Percentiles rank a stretch among this genome's conserved stretches.
These are phyloP conservation scores for Candida labiduridarum DNA, from an alignment of 1,139 yeast genomes.

Conservation along the genomic window DNA sequence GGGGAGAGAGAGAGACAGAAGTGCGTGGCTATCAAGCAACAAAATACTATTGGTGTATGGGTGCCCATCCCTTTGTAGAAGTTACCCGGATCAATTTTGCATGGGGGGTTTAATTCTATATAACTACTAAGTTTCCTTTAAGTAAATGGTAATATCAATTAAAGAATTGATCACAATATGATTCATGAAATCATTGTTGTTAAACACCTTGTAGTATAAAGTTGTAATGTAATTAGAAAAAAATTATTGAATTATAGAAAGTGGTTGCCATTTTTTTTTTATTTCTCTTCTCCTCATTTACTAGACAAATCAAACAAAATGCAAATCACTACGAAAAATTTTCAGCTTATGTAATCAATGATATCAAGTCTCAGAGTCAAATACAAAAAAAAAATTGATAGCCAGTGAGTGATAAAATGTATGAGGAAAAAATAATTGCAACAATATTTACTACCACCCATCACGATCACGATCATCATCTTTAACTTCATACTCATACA, in stretches of 20 bases:
- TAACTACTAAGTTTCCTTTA: background rate
- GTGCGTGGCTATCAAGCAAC: background rate
- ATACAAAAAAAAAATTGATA: background rate
- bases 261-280: background rate
- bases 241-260: background rate
- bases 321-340: background rate
- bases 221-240: background rate
- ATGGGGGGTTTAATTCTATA: background rate
- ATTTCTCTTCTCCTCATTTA: background rate
- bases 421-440: background rate
- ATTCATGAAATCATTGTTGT: background rate
- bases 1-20: background rate
- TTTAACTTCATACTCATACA: too few relatives aligned
- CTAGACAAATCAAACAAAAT: background rate
- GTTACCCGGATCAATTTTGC: background rate
- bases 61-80: background rate
- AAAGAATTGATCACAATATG: background rate
- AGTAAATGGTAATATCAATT: background rate
- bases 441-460: background rate
- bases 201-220: background rate
- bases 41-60: background rate
- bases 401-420: too few relatives aligned
- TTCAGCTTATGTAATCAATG: conserved; percentile 1
- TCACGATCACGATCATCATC: too few relatives aligned
- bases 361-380: conserved; percentile 3